These are phyloP conservation scores for Ramalina intermedia DNA, from an alignment of 495 filamentous ascomycete genomes.

Conservation along the genomic window DNA sequence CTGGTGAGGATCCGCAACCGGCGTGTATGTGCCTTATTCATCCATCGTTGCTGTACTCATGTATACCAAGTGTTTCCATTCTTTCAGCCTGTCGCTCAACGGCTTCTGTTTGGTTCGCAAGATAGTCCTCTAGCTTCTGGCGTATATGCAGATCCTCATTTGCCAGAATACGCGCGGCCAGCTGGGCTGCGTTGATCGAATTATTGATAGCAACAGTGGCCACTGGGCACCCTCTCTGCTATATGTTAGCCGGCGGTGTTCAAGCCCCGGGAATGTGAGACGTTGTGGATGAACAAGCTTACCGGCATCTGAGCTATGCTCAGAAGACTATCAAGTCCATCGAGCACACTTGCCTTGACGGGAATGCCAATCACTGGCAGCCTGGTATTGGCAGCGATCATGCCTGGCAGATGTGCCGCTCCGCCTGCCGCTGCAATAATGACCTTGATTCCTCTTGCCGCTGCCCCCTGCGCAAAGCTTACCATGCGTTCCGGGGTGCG, in stretches of 20 bases:
- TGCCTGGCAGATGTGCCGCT: slow-evolving; percentile 83
- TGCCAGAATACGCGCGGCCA: slow-evolving; percentile 77
- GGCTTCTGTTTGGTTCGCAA: slow-evolving; percentile 13
- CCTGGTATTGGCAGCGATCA: slow-evolving; percentile 74
- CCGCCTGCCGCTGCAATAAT: slow-evolving; percentile 94
- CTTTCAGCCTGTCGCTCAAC: slow-evolving; percentile 8
- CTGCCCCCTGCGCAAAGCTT: slow-evolving; percentile 54
- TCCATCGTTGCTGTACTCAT: background rate
- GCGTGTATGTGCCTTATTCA: background rate
- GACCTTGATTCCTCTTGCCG: slow-evolving; percentile 58
- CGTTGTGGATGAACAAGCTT: slow-evolving; percentile 19
- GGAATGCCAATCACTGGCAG: slow-evolving; percentile 90
- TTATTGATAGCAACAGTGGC: slow-evolving; percentile 91
- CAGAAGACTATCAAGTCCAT: slow-evolving; percentile 78
- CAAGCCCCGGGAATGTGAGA: background rate
- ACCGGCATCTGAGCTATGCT: slow-evolving; percentile 91
- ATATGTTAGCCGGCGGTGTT: slow-evolving; percentile 7
- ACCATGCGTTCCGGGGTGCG: slow-evolving; percentile 78
- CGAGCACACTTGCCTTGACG: slow-evolving; percentile 70
- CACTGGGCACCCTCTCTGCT: slow-evolving; percentile 55
- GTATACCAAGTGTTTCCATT: slow-evolving; percentile 9
- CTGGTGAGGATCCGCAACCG: too few species aligned
- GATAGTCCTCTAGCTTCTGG: slow-evolving; percentile 8
- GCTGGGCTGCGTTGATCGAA: slow-evolving; percentile 75
- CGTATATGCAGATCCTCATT: slow-evolving; percentile 31